phyloP scores from a whole-genome alignment of 148 eudicot genomes.

The Chenopodium berlandieri region DNA sequence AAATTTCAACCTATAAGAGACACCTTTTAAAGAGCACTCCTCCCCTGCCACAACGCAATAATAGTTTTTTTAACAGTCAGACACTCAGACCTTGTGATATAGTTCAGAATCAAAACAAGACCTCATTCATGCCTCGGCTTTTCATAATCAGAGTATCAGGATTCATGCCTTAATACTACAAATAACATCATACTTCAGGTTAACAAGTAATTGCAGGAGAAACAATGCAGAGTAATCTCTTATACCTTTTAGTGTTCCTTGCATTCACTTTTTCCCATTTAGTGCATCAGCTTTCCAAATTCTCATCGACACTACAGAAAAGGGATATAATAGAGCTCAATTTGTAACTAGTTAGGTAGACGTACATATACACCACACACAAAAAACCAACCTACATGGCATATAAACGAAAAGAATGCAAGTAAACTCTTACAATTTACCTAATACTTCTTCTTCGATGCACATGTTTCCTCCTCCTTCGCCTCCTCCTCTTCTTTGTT shows the following conservation, averaged over 20 bases:
- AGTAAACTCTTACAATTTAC: neutral
- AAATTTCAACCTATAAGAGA: neutral
- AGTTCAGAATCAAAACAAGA: neutral
- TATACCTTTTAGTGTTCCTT: conserved; percentile 3
- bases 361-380: neutral
- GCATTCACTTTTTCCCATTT: neutral
- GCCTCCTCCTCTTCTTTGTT: conserved; percentile 25
- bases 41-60: neutral
- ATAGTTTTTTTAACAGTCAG: neutral
- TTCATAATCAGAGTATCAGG: neutral
- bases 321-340: neutral
- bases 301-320: conserved; percentile 8
- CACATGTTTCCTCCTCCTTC: conserved; percentile 12
- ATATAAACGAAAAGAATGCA: neutral
- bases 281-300: neutral
- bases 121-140: neutral
- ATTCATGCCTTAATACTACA: neutral
- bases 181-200: neutral
- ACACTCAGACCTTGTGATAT: neutral
- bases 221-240: neutral
- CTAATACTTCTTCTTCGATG: conserved; percentile 8
- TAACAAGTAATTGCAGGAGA: neutral
- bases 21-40: conserved; percentile 3
- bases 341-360: neutral
- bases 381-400: neutral